phyloP scores from a whole-genome alignment of 176 grass and related monocot species.

The Rhynchospora tenuis region DNA sequence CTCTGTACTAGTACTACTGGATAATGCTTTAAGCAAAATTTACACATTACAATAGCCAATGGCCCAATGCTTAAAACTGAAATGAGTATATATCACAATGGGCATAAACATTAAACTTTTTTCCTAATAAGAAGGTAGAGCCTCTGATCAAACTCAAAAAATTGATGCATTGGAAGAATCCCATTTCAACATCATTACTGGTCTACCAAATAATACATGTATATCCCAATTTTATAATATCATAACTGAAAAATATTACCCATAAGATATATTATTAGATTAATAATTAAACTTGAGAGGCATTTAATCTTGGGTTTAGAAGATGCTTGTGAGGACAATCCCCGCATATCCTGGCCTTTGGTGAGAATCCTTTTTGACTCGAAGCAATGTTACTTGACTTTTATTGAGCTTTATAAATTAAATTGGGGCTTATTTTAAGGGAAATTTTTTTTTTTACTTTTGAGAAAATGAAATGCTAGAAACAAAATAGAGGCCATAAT shows the following conservation, averaged over 20 bases:
- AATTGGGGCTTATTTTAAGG: neutral
- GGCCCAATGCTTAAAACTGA: neutral
- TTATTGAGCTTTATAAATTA: neutral
- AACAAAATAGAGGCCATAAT: neutral
- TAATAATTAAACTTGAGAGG: neutral
- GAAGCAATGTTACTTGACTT: neutral
- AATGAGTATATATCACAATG: neutral
- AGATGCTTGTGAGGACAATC: no score
- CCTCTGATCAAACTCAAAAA: slow-evolving; percentile 50
- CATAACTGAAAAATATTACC: neutral
- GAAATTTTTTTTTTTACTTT: neutral
- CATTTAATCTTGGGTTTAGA: no score
- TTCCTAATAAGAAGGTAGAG: slow-evolving; percentile 48
- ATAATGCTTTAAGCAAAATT: neutral
- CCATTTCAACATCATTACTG: slow-evolving; percentile 50
- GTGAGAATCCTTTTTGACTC: neutral
- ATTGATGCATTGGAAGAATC: slow-evolving; percentile 27
- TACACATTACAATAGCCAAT: neutral
- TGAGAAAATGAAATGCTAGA: neutral
- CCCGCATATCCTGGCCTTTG: neutral
- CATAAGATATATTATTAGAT: neutral
- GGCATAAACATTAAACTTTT: slow-evolving; percentile 27
- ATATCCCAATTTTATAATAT: slow-evolving; percentile 21
- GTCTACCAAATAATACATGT: slow-evolving; percentile 46
- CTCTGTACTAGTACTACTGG: neutral